Conservation (phyloP, 1,284 basidiomycete species). For the Ustilago tritici region DNA sequence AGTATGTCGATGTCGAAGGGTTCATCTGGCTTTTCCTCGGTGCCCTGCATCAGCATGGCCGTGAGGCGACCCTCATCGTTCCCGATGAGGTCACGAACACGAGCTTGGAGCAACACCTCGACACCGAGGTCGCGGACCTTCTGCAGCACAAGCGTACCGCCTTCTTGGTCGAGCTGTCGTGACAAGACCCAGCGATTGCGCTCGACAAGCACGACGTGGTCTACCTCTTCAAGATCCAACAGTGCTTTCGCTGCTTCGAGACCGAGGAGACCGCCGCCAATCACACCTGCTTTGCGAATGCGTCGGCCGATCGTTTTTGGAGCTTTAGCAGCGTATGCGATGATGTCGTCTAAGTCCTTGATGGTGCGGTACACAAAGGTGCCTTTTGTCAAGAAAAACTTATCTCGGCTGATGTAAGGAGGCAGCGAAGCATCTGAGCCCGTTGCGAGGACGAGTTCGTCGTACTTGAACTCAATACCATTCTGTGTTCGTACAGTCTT, state of each 20-base stretch:
- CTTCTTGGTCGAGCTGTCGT: constrained; percentile 79
- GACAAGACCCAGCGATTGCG: constrained; percentile 77
- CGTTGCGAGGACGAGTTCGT: constrained; percentile 76
- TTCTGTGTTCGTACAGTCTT: constrained; percentile 74
- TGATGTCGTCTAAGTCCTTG: constrained; percentile 63
- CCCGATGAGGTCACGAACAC: constrained; percentile 70
- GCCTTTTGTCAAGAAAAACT: constrained; percentile 72
- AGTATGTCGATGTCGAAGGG: constrained; percentile 69
- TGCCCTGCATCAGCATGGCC: constrained; percentile 61
- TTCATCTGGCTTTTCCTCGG: constrained; percentile 64
- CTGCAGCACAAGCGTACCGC: constrained; percentile 78
- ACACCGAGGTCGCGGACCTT: constrained; percentile 79
- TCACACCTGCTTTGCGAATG: constrained; percentile 72
- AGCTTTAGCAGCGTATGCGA: constrained; percentile 50
- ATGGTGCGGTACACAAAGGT: constrained; percentile 82
- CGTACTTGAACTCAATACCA: constrained; percentile 74
- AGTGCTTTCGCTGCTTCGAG: constrained; percentile 82
- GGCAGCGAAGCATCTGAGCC: constrained; percentile 80
- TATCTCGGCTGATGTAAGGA: constrained; percentile 73
- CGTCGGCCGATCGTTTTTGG: constrained; percentile 45
- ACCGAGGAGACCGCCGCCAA: constrained; percentile 81
- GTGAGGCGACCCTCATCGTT: constrained; percentile 48
- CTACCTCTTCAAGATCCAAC: constrained; percentile 75
- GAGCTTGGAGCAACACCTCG: constrained; percentile 74
- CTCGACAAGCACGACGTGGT: constrained; percentile 75